phyloP scores from a whole-genome alignment of 2,329 filamentous ascomycete genomes.

The Diaporthe destruens region DNA sequence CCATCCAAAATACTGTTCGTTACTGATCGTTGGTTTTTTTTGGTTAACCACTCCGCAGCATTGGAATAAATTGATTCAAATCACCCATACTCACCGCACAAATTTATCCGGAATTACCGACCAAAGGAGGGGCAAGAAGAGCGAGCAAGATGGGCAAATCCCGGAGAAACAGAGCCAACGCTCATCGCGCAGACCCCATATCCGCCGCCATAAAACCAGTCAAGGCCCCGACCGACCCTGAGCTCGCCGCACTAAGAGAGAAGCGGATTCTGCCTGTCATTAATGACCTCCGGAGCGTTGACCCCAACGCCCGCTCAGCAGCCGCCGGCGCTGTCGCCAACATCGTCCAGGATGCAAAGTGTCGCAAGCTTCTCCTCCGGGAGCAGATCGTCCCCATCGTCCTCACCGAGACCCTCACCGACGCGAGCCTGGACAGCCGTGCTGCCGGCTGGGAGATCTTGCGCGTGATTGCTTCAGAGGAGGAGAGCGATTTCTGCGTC shows the following conservation, averaged over 20 bases:
- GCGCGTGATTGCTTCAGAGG: slow-evolving; percentile 70
- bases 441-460: slow-evolving; percentile 78
- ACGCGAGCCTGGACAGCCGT: slow-evolving; percentile 71
- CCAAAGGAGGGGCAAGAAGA: neutral
- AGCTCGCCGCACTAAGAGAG: slow-evolving; percentile 73
- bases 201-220: slow-evolving; percentile 59
- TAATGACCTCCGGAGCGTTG: slow-evolving; percentile 69
- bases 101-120: neutral
- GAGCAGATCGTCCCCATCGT: slow-evolving; percentile 75
- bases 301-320: slow-evolving; percentile 69
- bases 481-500: slow-evolving; percentile 75
- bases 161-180: slow-evolving; percentile 64
- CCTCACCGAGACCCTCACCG: slow-evolving; percentile 73
- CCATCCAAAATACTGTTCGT: neutral
- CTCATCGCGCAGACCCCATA: slow-evolving; percentile 66
- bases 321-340: slow-evolving; percentile 72
- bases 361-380: slow-evolving; percentile 73
- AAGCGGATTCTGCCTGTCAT: slow-evolving; percentile 74
- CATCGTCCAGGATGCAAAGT: slow-evolving; percentile 71
- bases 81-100: neutral
- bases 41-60: neutral
- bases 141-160: slow-evolving; percentile 68
- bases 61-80: neutral
- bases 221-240: slow-evolving; percentile 73
- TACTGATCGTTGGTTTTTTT: neutral